Evolutionary conservation across 352 stramenopile genomes (phyloP).

Genomic region (Thraustochytrium aureum): DNA sequence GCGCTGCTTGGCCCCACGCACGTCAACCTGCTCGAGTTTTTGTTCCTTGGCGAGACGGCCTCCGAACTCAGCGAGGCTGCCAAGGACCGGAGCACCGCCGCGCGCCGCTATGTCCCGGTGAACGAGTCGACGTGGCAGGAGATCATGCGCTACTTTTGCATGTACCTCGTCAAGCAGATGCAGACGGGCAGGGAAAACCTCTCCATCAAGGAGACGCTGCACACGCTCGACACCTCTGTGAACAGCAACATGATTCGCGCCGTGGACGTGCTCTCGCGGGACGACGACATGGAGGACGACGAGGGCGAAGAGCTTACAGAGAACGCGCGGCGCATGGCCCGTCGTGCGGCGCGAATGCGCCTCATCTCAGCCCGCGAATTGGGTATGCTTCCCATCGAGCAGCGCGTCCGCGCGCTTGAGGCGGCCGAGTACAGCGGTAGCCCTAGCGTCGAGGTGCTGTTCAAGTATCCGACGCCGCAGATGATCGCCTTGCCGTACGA

Average conservation of each 20-base stretch:
- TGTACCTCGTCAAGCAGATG: constrained; percentile 20
- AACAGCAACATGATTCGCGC: constrained; percentile 31
- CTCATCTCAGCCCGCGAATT: constrained; percentile 17
- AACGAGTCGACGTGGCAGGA: constrained; percentile 48
- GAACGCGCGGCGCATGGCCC: constrained; percentile 21
- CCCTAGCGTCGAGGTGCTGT: background rate
- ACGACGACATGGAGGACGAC: constrained; percentile 29
- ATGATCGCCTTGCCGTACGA: background rate
- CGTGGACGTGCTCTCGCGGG: background rate
- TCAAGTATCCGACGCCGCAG: background rate
- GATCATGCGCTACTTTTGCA: constrained; percentile 36
- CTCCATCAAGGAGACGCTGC: constrained; percentile 45
- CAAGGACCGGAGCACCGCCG: constrained; percentile 23
- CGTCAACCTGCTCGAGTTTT: constrained; percentile 27
- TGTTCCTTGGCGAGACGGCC: constrained; percentile 39
- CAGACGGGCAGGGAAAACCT: constrained; percentile 20
- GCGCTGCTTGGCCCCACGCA: constrained; percentile 33
- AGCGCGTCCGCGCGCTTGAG: constrained; percentile 1
- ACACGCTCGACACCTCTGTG: constrained; percentile 15
- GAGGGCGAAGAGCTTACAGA: constrained; percentile 31
- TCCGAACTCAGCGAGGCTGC: constrained; percentile 36
- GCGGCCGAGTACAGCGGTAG: constrained; percentile 33
- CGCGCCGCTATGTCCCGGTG: constrained; percentile 28
- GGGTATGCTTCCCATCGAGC: background rate
- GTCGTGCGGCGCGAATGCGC: background rate